Evolutionary conservation across 371 early-diverging fungal species (phyloP).

Genomic region (Astathelohania contejeani): DNA sequence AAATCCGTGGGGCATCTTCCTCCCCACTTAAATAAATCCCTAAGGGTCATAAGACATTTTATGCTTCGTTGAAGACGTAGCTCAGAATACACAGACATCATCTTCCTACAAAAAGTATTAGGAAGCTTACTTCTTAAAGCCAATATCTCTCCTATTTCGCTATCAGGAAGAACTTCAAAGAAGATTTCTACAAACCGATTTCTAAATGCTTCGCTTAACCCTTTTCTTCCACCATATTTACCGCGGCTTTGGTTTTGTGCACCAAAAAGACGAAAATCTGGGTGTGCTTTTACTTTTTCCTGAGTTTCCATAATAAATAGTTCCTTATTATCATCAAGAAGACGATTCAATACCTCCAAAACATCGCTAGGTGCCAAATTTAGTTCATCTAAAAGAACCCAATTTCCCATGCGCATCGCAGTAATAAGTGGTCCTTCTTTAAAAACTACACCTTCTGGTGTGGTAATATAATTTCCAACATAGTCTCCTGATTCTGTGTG

Average conservation of each 20-base stretch:
- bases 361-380: conserved; percentile 97
- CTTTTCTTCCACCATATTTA: conserved; percentile 90
- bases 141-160: neutral
- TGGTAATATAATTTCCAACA: conserved; percentile 72
- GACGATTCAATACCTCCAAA: conserved; percentile 88
- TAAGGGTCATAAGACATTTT: conserved; percentile 73
- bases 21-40: conserved; percentile 95
- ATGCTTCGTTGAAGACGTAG: conserved; percentile 48
- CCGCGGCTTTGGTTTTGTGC: conserved; percentile 93
- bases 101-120: conserved; percentile 49
- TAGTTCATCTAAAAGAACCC: conserved; percentile 97
- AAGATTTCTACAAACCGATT: conserved; percentile 92
- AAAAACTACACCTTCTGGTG: conserved; percentile 75
- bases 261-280: conserved; percentile 93
- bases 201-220: conserved; percentile 89
- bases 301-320: conserved; percentile 85
- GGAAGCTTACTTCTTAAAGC: conserved; percentile 12
- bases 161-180: conserved; percentile 54
- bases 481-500: conserved; percentile 97
- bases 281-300: conserved; percentile 77
- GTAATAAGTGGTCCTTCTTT: conserved; percentile 83
- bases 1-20: conserved; percentile 60
- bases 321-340: conserved; percentile 96
- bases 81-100: conserved; percentile 68
- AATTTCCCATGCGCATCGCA: conserved; percentile 84